Percentiles rank a stretch among this genome's conserved stretches.
Conservation (phyloP, 163 green algal species). For the Chlamydomonas reinhardtii region DNA sequence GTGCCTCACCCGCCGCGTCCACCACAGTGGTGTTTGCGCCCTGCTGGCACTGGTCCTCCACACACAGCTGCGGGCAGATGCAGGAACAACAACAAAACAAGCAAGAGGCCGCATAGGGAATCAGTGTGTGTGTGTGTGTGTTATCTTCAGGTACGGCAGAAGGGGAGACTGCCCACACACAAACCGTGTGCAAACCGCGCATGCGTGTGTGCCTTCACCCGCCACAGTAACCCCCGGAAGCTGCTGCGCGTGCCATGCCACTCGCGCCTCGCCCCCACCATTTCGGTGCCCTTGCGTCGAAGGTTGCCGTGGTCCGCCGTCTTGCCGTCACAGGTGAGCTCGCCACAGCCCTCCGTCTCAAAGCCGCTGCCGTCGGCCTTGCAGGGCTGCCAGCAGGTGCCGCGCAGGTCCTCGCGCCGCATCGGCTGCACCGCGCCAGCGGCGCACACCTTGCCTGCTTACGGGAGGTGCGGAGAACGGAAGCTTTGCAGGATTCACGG, state of each 20-base stretch:
- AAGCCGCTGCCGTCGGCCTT: conserved; percentile 26
- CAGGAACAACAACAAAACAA: no score
- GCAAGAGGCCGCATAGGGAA: no score
- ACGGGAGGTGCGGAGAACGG: no score
- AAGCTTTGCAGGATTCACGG: no score
- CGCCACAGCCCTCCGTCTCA: conserved; percentile 9
- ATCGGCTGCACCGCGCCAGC: not conserved
- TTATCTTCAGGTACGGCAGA: no score
- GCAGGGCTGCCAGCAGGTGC: conserved; percentile 30
- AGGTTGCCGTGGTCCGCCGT: not conserved
- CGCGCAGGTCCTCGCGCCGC: not conserved
- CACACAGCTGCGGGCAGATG: conserved; percentile 8
- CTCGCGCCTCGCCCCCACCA: not conserved
- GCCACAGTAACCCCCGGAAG: no score
- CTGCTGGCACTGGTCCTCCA: conserved; percentile 24
- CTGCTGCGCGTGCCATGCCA: no score
- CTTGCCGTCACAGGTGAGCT: conserved; percentile 21
- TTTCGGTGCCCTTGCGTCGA: conserved; percentile 30
- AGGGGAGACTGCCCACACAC: no score
- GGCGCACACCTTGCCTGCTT: not conserved
- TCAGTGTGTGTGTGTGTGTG: no score
- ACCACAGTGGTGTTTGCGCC: conserved; percentile 4
- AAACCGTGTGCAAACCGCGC: no score
- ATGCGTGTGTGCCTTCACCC: no score
- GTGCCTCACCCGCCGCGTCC: conserved; percentile 15